Evolutionary conservation across 148 eudicot species (phyloP).

Genomic region (Rhododendron ovatum): DNA sequence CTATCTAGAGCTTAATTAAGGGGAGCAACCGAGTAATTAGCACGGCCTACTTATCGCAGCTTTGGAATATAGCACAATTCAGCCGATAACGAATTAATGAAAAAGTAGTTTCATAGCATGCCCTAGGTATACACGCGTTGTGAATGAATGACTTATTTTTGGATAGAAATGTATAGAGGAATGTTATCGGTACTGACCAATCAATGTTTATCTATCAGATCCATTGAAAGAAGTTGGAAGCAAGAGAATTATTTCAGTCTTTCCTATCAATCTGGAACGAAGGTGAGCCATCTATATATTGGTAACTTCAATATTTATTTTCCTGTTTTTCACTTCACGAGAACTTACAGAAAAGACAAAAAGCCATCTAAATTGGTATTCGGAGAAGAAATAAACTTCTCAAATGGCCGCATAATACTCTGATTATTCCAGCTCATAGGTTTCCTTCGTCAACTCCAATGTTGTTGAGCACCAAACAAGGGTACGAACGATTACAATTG

Average conservation of each 20-base stretch:
- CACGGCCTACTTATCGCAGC: background rate
- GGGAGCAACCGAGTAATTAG: background rate
- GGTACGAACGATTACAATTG: background rate
- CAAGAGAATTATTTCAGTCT: background rate
- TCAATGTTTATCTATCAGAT: background rate
- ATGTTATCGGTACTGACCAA: background rate
- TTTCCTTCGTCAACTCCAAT: background rate
- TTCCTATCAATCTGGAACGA: background rate
- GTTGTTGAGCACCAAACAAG: background rate
- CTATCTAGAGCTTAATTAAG: background rate
- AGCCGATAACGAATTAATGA: background rate
- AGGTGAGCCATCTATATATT: background rate
- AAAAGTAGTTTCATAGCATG: background rate
- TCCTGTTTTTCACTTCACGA: background rate
- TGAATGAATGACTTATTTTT: background rate
- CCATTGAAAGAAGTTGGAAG: background rate
- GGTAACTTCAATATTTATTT: background rate
- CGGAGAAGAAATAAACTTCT: background rate
- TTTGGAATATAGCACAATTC: background rate
- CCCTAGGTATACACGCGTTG: background rate
- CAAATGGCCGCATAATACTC: conserved; percentile 5
- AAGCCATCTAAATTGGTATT: background rate
- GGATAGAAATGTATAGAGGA: background rate
- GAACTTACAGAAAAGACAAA: background rate
- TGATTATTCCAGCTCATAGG: no score